A percentile compares a stretch with the other conserved stretches of the same genome.
Conservation (phyloP, 352 stramenopile species). For the Globisporangium recalcitrans region DNA sequence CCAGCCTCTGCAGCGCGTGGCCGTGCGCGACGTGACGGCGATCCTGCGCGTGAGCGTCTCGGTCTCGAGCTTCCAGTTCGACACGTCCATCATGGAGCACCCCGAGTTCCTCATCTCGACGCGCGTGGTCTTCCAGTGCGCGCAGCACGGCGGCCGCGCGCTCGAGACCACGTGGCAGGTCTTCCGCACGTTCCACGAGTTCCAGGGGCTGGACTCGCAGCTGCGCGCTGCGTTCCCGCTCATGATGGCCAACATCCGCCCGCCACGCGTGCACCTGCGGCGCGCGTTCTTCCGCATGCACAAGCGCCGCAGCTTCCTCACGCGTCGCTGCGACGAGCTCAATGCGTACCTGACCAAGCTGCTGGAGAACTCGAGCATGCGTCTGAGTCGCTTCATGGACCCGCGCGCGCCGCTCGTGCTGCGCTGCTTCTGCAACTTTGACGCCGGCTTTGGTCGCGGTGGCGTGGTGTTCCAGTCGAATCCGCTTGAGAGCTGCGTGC, state of each 20-base stretch:
- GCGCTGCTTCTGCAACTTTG: slow-evolving; percentile 82
- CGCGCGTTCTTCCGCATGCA: slow-evolving; percentile 61
- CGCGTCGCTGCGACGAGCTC: slow-evolving; percentile 54
- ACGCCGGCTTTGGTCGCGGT: slow-evolving; percentile 46
- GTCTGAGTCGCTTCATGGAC: slow-evolving; percentile 69
- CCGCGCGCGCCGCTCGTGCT: slow-evolving; percentile 60
- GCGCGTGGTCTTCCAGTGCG: slow-evolving; percentile 58
- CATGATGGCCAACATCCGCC: slow-evolving; percentile 50
- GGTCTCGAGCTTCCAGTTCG: slow-evolving; percentile 64
- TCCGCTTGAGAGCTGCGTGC: slow-evolving; percentile 42
- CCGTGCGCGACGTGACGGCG: slow-evolving; percentile 56
- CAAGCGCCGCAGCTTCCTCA: slow-evolving; percentile 51
- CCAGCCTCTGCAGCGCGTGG: slow-evolving; percentile 17
- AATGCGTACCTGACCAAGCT: slow-evolving; percentile 52
- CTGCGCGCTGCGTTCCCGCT: slow-evolving; percentile 55
- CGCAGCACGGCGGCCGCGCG: slow-evolving; percentile 42
- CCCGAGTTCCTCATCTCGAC: slow-evolving; percentile 69
- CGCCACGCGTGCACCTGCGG: slow-evolving; percentile 44
- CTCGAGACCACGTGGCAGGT: slow-evolving; percentile 57
- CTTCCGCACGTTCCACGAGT: slow-evolving; percentile 71
- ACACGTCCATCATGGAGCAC: slow-evolving; percentile 72
- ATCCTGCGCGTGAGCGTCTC: slow-evolving; percentile 52
- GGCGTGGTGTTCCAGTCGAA: slow-evolving; percentile 31
- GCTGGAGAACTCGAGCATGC: slow-evolving; percentile 35
- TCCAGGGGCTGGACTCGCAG: slow-evolving; percentile 66